Evolutionary conservation across 768 basidiomycete species (phyloP).

Genomic region (Suillus weaverae): DNA sequence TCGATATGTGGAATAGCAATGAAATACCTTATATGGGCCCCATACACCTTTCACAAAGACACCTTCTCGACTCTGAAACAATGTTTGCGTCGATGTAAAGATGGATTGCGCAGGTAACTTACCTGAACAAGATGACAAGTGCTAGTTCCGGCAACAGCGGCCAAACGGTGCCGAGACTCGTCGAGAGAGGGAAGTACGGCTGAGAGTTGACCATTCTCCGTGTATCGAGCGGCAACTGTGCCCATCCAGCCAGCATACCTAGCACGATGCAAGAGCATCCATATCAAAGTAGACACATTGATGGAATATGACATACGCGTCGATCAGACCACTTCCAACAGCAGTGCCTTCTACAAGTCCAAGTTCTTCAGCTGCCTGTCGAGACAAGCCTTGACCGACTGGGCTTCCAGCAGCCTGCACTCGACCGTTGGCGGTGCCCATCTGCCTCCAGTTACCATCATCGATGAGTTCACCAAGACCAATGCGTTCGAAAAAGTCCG

Average conservation of each 20-base stretch:
- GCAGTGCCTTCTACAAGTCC: slow-evolving; percentile 85
- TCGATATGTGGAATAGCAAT: background rate
- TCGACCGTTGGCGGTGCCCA: slow-evolving; percentile 66
- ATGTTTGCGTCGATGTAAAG: background rate
- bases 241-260: slow-evolving; percentile 98
- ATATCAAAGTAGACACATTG: background rate
- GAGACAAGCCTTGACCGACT: slow-evolving; percentile 80
- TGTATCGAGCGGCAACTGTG: slow-evolving; percentile 84
- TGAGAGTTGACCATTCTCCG: slow-evolving; percentile 50
- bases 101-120: slow-evolving; percentile 9
- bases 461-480: slow-evolving; percentile 73
- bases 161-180: slow-evolving; percentile 80
- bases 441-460: slow-evolving; percentile 62
- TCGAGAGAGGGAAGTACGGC: slow-evolving; percentile 60
- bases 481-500: slow-evolving; percentile 82
- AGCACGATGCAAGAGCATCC: slow-evolving; percentile 10
- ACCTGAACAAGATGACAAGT: slow-evolving; percentile 96
- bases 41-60: slow-evolving; percentile 91
- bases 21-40: slow-evolving; percentile 78
- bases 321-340: slow-evolving; percentile 95
- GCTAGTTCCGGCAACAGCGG: slow-evolving; percentile 93
- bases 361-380: slow-evolving; percentile 77
- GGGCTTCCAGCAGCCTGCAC: slow-evolving; percentile 83
- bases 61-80: slow-evolving; percentile 66
- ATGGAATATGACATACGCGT: slow-evolving; percentile 61